Base-by-base conservation (phyloP, 1,284 basidiomycete genomes). In the Cryptococcus sp. region DNA sequence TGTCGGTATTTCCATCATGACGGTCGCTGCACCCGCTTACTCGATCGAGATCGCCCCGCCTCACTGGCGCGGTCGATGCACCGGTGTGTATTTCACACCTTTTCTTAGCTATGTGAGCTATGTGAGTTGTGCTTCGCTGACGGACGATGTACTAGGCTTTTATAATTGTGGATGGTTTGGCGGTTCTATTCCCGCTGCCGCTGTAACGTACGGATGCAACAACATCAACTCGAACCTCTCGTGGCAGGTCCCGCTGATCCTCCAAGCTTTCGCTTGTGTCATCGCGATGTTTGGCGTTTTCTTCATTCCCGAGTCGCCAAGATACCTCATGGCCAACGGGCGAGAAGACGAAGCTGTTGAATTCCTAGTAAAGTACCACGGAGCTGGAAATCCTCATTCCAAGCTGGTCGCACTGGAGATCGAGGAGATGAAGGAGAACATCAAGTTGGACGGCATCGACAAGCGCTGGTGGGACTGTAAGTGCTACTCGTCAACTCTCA, bases 11-110 rank as follows among this genome's bases (percentile, higher is more conserved):
- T 70, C 75, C 1, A 66, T 76, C 48, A 82, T 57, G 69, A 64
- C 81, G 13, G 79, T 82, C 19, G 83, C 83, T 10, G 83, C 83
- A 8, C 83, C 83, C 6, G 75, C 79, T 10, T 82, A 81, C 69
- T 78, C 76, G 25, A 76, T 80, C 52, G 81, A 86, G 66, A 83
- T 86, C 75, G 81, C 83, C 11, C 85, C 85, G 40, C 84, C 85
- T 17, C 84, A 85, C 73, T 86, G 85, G 85, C 80, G 85, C 64
- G 84, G 85, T 52, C 80, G 83, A 25, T 75, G 84, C 65, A 84
- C 83, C 22, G 84, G 82, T 56, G 40, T 61, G 47, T 64, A 57
- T 43, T 43, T 2, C 13, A n/a, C n/a, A n/a, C n/a, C n/a, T 15
- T 8, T 2, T 25, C 38, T 47, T 49, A 17, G 23, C 29, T 10